Conservation (phyloP, 2,329 filamentous ascomycete genomes). For the Cordyceps tenuipes region DNA sequence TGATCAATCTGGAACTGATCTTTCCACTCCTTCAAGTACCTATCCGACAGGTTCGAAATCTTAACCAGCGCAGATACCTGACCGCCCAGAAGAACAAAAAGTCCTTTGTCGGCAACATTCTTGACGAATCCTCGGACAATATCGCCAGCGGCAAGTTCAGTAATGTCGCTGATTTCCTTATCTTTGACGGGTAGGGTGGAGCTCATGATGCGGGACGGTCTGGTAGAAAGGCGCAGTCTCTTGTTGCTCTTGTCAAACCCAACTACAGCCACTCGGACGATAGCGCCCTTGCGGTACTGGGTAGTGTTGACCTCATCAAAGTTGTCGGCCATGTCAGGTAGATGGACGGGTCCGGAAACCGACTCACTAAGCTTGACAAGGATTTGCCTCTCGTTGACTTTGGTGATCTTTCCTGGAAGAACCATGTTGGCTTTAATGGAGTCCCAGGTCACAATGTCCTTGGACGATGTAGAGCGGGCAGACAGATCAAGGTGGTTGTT, state of each 20-base stretch:
- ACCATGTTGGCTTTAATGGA: slow-evolving; percentile 72
- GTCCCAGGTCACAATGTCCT: slow-evolving; percentile 52
- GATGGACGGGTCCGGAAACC: slow-evolving; percentile 69
- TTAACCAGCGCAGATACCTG: slow-evolving; percentile 75
- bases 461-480: slow-evolving; percentile 52
- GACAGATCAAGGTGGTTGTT: slow-evolving; percentile 76
- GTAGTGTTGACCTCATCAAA: slow-evolving; percentile 72
- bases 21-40: slow-evolving; percentile 94
- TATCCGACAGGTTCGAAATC: slow-evolving; percentile 82
- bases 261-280: slow-evolving; percentile 79
- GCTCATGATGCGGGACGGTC: slow-evolving; percentile 82
- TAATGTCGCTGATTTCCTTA: slow-evolving; percentile 61
- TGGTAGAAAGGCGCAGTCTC: slow-evolving; percentile 68
- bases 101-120: slow-evolving; percentile 77
- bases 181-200: slow-evolving; percentile 76
- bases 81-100: slow-evolving; percentile 79
- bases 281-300: slow-evolving; percentile 72
- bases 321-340: slow-evolving; percentile 80
- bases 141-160: slow-evolving; percentile 68
- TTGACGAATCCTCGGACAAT: slow-evolving; percentile 87
- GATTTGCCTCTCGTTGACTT: slow-evolving; percentile 73
- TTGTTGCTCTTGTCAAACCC: slow-evolving; percentile 78
- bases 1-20: slow-evolving; percentile 79
- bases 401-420: slow-evolving; percentile 74
- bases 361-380: slow-evolving; percentile 77